phyloP scores from a whole-genome alignment of 805 yeast genomes.

The Ogataea glucozyma region DNA sequence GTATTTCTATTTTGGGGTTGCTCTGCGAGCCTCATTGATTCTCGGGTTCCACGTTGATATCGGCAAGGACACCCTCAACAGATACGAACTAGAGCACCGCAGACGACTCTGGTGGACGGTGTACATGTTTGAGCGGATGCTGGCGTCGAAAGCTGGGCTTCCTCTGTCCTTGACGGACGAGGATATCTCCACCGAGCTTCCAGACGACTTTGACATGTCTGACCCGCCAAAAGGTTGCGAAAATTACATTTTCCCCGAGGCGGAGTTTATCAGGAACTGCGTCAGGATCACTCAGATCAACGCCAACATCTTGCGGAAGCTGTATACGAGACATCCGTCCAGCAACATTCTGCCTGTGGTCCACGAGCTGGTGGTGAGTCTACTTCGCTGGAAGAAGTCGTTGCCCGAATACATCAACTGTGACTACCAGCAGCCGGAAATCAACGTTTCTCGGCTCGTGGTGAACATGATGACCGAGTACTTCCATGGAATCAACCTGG shows the following conservation, averaged over 20 bases:
- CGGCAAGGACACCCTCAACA: constrained; percentile 56
- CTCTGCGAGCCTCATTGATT: constrained; percentile 68
- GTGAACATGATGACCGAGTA: constrained; percentile 81
- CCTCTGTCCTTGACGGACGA: constrained; percentile 80
- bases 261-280: constrained; percentile 74
- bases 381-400: constrained; percentile 65
- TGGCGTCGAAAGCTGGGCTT: constrained; percentile 78
- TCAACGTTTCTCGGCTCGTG: constrained; percentile 62
- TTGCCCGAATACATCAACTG: constrained; percentile 66
- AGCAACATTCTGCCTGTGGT: constrained; percentile 75
- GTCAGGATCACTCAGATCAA: constrained; percentile 78
- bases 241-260: constrained; percentile 73
- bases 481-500: constrained; percentile 78
- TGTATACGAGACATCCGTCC: constrained; percentile 75
- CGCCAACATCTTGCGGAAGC: constrained; percentile 65
- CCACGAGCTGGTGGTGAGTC: constrained; percentile 64
- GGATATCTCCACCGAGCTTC: constrained; percentile 76
- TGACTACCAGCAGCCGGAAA: constrained; percentile 54
- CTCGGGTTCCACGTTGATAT: constrained; percentile 84
- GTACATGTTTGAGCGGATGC: constrained; percentile 58
- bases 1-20: constrained; percentile 77
- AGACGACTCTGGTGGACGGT: constrained; percentile 43
- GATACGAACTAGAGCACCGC: constrained; percentile 55
- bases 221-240: constrained; percentile 60
- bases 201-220: constrained; percentile 68